Evolutionary conservation across 495 filamentous ascomycete species (phyloP), one percentile per base, ranked within the genome.

Genomic region (Talaromyces liani): DNA sequence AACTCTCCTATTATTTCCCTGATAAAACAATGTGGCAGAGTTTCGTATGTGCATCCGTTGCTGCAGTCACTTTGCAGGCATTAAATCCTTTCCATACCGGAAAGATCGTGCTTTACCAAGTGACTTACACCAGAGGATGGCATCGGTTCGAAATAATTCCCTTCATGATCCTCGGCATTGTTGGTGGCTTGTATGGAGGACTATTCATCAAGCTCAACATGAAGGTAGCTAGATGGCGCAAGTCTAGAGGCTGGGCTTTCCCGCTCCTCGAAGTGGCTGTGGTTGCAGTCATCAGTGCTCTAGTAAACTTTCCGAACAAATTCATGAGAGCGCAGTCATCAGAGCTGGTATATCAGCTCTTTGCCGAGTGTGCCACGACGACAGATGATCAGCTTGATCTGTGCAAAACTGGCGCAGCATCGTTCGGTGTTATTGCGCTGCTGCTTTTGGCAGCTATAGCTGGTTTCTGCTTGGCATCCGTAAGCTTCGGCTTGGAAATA

Each of bases 1-100:
- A 97, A 82, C 77, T 98, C 12, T 96, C 92, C 2, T 98, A 98
- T 77, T 98, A 98, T 73, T 98, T 98, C 66, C 94, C 94, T 1
- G 94, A 98, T 70, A 98, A 97, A 72, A 97, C 94, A 1, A 98
- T 98, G 94, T 98, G 94, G 94, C 93, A 97, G 71, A 96, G 91
- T 71, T 98, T 98, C 75, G 94, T 98, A 18, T 97, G 93, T 68
- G 94, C 94, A 69, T 98, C 98, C 93, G 89, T 96, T 10, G 94
- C 94, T 16, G 93, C 95, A 16, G 91, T 98, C 8, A 91, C 91
- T 16, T 75, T 98, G 29, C 93, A 98, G 72, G 91, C 91, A 31
- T 83, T 96, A 62, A 93, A 98, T 70, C 94, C 94, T 12, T 98
- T 98, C 73, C 84, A 94, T 47, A 96, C 93, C 3, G 94, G 95